phyloP scores from a whole-genome alignment of 2,329 filamentous ascomycete genomes.

The Amauroascus niger region DNA sequence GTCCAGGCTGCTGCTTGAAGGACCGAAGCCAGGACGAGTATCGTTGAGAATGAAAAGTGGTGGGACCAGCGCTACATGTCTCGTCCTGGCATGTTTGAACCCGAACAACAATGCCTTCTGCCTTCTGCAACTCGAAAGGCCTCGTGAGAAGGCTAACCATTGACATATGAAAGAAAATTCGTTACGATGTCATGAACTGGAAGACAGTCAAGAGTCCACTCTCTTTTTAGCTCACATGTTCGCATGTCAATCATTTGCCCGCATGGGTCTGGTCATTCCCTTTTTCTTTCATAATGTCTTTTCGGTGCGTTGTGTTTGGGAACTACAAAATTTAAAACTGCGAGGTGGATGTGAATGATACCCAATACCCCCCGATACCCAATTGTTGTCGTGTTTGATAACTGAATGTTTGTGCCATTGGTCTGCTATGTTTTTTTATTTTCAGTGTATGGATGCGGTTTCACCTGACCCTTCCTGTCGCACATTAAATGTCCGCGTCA shows the following conservation, averaged over 20 bases:
- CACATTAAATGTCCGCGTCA: neutral
- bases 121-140: neutral
- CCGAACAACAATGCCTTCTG: neutral
- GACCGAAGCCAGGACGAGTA: constrained; percentile 24
- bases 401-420: neutral
- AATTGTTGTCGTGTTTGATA: constrained; percentile 14
- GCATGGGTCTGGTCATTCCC: neutral
- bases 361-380: constrained; percentile 19
- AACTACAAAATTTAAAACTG: constrained; percentile 14
- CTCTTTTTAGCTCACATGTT: constrained; percentile 1
- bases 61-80: constrained; percentile 30
- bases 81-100: constrained; percentile 22
- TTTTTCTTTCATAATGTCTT: constrained; percentile 9
- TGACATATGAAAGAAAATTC: neutral
- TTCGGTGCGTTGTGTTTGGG: constrained; percentile 16
- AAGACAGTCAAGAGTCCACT: neutral
- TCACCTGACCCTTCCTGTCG: neutral
- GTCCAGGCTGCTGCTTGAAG: constrained; percentile 39
- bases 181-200: constrained; percentile 10
- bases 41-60: constrained; percentile 36
- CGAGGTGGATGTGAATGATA: constrained; percentile 21
- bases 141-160: neutral
- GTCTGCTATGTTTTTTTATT: neutral
- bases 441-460: neutral
- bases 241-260: neutral